Conservation (phyloP, 2,329 filamentous ascomycete species). For the Ceratocystis lukuohia region DNA sequence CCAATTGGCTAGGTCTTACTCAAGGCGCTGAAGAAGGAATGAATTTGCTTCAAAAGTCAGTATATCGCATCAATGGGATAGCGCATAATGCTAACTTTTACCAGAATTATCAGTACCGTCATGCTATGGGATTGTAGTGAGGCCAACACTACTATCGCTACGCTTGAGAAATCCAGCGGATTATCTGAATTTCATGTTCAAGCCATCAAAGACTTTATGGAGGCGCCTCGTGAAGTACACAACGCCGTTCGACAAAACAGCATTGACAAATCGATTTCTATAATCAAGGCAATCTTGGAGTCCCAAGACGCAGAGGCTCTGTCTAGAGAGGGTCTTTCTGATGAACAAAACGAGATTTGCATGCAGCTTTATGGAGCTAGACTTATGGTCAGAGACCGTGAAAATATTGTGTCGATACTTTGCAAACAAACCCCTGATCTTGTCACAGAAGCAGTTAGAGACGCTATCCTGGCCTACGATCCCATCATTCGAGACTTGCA, state of each 20-base stretch:
- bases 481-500: conserved; percentile 62
- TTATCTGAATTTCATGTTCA: conserved; percentile 43
- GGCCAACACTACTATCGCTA: conserved; percentile 50
- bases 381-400: conserved; percentile 61
- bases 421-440: conserved; percentile 59
- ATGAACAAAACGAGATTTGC: conserved; percentile 14
- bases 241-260: conserved; percentile 46
- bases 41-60: conserved; percentile 56
- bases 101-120: conserved; percentile 58
- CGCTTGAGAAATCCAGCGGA: conserved; percentile 49
- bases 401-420: conserved; percentile 51
- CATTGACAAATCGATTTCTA: conserved; percentile 39
- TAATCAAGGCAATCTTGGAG: conserved; percentile 53
- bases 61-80: background rate
- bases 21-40: conserved; percentile 61
- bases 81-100: conserved; percentile 14
- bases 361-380: conserved; percentile 45
- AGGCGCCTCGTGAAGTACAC: conserved; percentile 41
- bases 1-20: conserved; percentile 67
- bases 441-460: conserved; percentile 54
- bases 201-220: conserved; percentile 46
- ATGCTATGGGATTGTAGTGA: conserved; percentile 60
- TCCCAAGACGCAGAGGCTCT: conserved; percentile 33
- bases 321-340: conserved; percentile 12
- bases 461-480: conserved; percentile 54